A percentile compares a stretch with the other conserved stretches of the same genome.
Evolutionary conservation across 2,329 filamentous ascomycete species (phyloP).

Genomic region (Chrysoporthe puriensis): DNA sequence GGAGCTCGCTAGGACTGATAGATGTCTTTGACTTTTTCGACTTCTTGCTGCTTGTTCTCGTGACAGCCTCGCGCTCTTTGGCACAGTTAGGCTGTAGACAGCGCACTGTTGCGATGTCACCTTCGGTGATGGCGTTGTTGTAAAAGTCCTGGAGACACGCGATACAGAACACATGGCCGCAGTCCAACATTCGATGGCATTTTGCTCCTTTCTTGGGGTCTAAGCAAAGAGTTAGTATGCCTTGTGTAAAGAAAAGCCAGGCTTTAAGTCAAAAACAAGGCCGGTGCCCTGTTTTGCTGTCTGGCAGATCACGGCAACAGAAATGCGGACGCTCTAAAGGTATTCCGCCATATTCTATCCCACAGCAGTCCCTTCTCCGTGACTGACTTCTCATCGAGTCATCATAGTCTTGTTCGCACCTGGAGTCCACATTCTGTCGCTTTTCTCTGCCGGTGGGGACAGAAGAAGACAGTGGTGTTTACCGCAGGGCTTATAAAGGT

Average conservation of each 20-base stretch:
- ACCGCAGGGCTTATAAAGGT: background rate
- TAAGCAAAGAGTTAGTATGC: slow-evolving; percentile 35
- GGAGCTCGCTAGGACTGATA: slow-evolving; percentile 80
- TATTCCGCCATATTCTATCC: too few relatives aligned
- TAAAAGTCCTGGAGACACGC: slow-evolving; percentile 90
- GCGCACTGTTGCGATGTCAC: slow-evolving; percentile 76
- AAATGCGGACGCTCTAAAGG: background rate
- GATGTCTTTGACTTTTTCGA: slow-evolving; percentile 66
- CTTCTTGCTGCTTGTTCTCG: slow-evolving; percentile 42
- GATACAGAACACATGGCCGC: slow-evolving; percentile 88
- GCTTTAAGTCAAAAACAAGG: background rate
- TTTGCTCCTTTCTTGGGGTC: slow-evolving; percentile 86
- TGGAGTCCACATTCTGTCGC: too few relatives aligned
- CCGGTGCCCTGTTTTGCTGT: background rate
- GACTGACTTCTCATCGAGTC: too few relatives aligned
- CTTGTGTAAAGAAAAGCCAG: background rate
- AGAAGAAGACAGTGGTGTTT: background rate
- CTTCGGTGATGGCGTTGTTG: slow-evolving; percentile 83
- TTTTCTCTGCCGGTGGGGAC: too few relatives aligned
- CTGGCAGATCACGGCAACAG: background rate
- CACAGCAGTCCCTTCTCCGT: too few relatives aligned
- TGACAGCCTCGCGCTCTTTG: slow-evolving; percentile 55
- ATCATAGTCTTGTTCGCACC: too few relatives aligned
- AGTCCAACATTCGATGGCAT: slow-evolving; percentile 82
- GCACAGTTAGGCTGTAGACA: slow-evolving; percentile 83